Evolutionary conservation across 2,329 filamentous ascomycete species (phyloP), one percentile per base, ranked within the genome.

Genomic region (Tolypocladium ovalisporum): DNA sequence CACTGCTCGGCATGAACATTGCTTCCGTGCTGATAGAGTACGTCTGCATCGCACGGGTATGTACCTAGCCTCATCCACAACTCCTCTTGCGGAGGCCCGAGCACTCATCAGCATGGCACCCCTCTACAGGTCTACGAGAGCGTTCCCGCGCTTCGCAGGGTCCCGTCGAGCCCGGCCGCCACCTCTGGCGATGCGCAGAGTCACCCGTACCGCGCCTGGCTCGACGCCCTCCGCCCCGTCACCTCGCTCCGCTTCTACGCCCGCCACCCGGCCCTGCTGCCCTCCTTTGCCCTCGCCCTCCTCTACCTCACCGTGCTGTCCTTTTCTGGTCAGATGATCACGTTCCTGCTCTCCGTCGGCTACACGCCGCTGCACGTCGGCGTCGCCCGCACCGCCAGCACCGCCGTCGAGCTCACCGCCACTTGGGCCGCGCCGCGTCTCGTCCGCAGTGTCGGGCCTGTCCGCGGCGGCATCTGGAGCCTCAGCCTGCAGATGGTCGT

Each of bases 391-490:
- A 79, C 79, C 0, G 60, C 76, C 5, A 78, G 79, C 35, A 79
- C 80, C 1, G 57, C 76, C 3, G 76, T 83, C 54, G 85, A 88
- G 65, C 69, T 88, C 3, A 72, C 73, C 9, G 83, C 85, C 0
- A 88, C 85, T 0, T 85, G 81, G 76, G 66, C 79, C 0, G 82
- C 79, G 0, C 85, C 85, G 0, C 70, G 72, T 56, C 66, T 86
- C 17, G 84, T 84, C 75, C 63, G 62, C 2, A 71, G 69, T 42
- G 78, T 86, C 42, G 83, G 84, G 0, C 72, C 78, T 1, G 74
- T 89, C 9, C 75, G 88, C n/a, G 77, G 80, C 0, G 88, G 87
- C 0, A 75, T 90, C 3, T 91, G 88, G 88, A 84, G 83, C 60
- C 66, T 86, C 12, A 84, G 79, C 57, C 88, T 84, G 81, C 86